A percentile compares a stretch with the other conserved stretches of the same genome.
Conservation (phyloP, 495 filamentous ascomycete genomes). For the Rhypophila decipiens region DNA sequence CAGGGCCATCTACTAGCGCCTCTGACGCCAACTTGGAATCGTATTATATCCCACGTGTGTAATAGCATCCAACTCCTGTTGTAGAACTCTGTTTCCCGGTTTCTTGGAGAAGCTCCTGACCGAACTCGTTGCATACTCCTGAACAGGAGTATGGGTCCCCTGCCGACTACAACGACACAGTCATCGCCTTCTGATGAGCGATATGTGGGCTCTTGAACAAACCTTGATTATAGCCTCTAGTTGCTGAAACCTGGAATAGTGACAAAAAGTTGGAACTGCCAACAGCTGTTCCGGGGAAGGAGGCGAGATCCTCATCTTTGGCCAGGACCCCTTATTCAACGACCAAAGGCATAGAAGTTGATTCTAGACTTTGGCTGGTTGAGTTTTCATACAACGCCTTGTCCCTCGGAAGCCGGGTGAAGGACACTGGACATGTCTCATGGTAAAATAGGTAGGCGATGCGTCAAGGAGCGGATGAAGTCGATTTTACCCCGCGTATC, state of each 20-base stretch:
- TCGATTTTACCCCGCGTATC: slow-evolving; percentile 21
- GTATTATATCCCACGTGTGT: too few relatives aligned
- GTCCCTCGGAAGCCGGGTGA: slow-evolving; percentile 12
- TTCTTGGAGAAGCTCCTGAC: not conserved
- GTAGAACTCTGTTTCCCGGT: too few relatives aligned
- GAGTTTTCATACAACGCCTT: slow-evolving; percentile 1
- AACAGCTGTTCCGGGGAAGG: slow-evolving; percentile 7
- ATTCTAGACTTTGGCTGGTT: not conserved
- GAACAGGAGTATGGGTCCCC: not conserved
- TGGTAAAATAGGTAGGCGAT: slow-evolving; percentile 12
- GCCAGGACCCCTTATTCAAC: too few relatives aligned
- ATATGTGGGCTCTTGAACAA: not conserved
- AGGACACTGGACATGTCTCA: slow-evolving; percentile 17
- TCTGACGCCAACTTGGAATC: too few relatives aligned
- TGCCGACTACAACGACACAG: not conserved
- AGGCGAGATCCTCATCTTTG: too few relatives aligned
- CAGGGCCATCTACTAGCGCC: too few relatives aligned
- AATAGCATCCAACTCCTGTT: too few relatives aligned
- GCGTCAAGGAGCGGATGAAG: slow-evolving; percentile 8
- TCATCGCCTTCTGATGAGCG: not conserved
- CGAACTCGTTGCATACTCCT: not conserved
- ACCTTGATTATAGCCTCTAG: slow-evolving; percentile 7
- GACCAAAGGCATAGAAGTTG: too few relatives aligned
- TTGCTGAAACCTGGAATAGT: slow-evolving; percentile 3
- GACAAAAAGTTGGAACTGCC: not conserved